A percentile compares a stretch with the other conserved stretches of the same genome.
These are phyloP conservation scores for Candida tetrigidarum DNA, from an alignment of 1,139 yeast species.

Conservation along the genomic window DNA sequence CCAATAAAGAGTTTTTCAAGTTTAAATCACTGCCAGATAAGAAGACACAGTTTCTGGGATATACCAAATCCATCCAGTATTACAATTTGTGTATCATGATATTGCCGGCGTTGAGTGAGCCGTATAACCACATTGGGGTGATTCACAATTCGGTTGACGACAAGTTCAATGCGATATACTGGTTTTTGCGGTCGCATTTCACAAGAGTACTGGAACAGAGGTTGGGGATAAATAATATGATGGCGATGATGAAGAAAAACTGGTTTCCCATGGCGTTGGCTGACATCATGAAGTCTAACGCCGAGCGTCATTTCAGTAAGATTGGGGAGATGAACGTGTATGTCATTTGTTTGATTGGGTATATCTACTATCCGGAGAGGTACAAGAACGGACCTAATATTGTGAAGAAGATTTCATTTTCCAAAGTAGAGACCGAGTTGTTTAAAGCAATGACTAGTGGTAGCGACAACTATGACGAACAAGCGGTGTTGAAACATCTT, in stretches of 20 bases:
- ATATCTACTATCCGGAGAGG: conserved; percentile 31
- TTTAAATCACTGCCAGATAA: conserved; percentile 38
- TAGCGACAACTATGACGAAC: conserved; percentile 16
- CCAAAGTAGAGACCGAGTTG: conserved; percentile 32
- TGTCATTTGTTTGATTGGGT: conserved; percentile 34
- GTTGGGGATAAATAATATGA: conserved; percentile 46
- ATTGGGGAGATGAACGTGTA: conserved; percentile 24
- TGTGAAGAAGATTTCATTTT: conserved; percentile 26
- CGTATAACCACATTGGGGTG: conserved; percentile 68
- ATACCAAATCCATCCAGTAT: conserved; percentile 43
- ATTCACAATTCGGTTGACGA: conserved; percentile 46
- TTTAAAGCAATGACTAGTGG: conserved; percentile 22
- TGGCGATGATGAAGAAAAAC: conserved; percentile 32
- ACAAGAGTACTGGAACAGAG: conserved; percentile 54
- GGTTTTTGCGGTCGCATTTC: conserved; percentile 62
- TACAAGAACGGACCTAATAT: conserved; percentile 30
- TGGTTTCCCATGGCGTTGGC: conserved; percentile 32
- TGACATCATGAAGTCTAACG: conserved; percentile 17
- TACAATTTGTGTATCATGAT: conserved; percentile 57
- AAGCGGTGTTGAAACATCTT: conserved; percentile 26
- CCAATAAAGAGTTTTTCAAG: conserved; percentile 39
- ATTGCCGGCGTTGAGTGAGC: conserved; percentile 69
- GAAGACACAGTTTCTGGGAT: conserved; percentile 23
- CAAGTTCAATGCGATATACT: conserved; percentile 37
- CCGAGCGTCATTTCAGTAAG: conserved; percentile 13